Evolutionary conservation across 129 eudicot genomes (phyloP).

Genomic region (Gnaphalium uliginosum): DNA sequence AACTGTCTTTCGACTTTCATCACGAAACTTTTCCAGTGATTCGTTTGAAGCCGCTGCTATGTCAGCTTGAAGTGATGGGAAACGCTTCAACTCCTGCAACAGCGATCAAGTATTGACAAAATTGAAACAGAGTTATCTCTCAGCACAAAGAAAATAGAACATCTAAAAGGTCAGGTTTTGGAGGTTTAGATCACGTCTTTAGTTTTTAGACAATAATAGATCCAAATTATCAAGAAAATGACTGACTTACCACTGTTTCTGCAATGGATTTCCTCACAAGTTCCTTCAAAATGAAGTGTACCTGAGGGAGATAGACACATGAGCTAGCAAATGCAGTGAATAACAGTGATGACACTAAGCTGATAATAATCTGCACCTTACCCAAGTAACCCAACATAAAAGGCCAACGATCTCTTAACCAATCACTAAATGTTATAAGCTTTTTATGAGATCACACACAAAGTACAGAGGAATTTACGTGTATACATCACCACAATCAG

Average conservation of each 20-base stretch:
- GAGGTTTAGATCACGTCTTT: conserved; percentile 7
- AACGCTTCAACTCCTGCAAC: conserved; percentile 78
- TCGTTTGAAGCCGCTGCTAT: conserved; percentile 92
- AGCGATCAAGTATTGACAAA: conserved; percentile 12
- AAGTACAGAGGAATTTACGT: no score
- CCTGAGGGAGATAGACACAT: conserved; percentile 46
- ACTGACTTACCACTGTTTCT: conserved; percentile 66
- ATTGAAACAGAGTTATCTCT: not conserved
- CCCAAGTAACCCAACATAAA: not conserved
- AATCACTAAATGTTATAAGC: no score
- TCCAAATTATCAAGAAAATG: conserved; percentile 1
- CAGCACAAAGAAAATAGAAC: not conserved
- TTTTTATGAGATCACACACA: no score
- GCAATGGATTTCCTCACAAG: conserved; percentile 93
- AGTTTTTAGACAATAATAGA: conserved; percentile 5
- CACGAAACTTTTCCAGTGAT: conserved; percentile 85
- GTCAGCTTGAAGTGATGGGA: conserved; percentile 91
- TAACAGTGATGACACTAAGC: not conserved
- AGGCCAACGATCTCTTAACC: not conserved
- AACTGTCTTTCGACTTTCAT: conserved; percentile 87
- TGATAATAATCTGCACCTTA: not conserved
- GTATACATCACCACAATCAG: not conserved
- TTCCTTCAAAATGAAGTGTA: conserved; percentile 86
- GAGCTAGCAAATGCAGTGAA: conserved; percentile 6
- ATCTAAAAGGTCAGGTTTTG: not conserved